phyloP scores from a whole-genome alignment of 352 stramenopile species.

The Globisporangium rhizosaccharum region DNA sequence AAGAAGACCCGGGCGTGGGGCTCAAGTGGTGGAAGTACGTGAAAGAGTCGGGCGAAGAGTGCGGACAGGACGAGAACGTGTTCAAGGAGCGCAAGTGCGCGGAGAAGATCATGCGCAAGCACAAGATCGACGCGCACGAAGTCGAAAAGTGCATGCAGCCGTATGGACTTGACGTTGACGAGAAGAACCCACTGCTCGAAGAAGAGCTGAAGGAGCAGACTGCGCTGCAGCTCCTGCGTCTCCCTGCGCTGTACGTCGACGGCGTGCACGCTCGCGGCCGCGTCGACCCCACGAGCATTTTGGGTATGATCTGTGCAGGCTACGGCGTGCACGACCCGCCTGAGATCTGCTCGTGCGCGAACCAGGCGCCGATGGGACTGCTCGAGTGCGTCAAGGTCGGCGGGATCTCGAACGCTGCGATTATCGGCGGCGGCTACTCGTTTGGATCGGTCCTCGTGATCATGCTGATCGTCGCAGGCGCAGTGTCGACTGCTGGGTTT shows the following conservation, averaged over 20 bases:
- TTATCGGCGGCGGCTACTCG: conserved; percentile 53
- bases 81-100: conserved; percentile 89
- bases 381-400: conserved; percentile 70
- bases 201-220: conserved; percentile 88
- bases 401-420: conserved; percentile 56
- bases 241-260: conserved; percentile 94
- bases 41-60: conserved; percentile 86
- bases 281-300: conserved; percentile 83
- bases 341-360: conserved; percentile 70
- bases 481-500: conserved; percentile 69
- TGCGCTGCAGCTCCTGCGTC: conserved; percentile 85
- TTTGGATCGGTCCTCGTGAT: conserved; percentile 84
- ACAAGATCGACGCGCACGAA: conserved; percentile 71
- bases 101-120: conserved; percentile 88
- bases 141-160: conserved; percentile 94
- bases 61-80: conserved; percentile 72
- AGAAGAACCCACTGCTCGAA: conserved; percentile 87
- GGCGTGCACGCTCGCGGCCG: conserved; percentile 89
- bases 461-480: conserved; percentile 72
- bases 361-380: conserved; percentile 54
- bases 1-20: conserved; percentile 80
- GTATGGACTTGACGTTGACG: conserved; percentile 85
- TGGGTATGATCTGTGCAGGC: conserved; percentile 81
- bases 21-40: conserved; percentile 95
- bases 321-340: conserved; percentile 80